phyloP scores from a whole-genome alignment of 306 rosid species.

The Gleditsia sinensis region DNA sequence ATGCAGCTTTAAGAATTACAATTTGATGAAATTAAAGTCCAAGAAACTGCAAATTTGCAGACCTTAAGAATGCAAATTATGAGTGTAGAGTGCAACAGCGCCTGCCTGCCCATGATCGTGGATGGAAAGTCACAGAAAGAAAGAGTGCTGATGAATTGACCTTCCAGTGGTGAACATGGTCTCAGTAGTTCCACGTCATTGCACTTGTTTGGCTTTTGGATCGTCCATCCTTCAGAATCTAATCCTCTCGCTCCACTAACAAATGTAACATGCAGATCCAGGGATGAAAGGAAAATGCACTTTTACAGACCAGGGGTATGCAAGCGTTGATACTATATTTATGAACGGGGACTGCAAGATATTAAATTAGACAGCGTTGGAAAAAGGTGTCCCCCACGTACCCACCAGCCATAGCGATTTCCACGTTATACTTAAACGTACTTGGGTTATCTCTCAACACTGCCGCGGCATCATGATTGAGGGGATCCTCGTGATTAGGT shows the following conservation, averaged over 20 bases:
- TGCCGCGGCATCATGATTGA: slow-evolving; percentile 91
- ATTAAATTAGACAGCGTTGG: slow-evolving; percentile 55
- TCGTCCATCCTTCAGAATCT: slow-evolving; percentile 34
- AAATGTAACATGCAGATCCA: slow-evolving; percentile 28
- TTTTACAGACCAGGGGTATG: slow-evolving; percentile 49
- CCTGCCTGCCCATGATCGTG: neutral
- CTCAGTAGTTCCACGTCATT: slow-evolving; percentile 27
- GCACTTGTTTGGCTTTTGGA: slow-evolving; percentile 42
- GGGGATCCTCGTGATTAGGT: slow-evolving; percentile 92
- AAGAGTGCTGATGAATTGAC: slow-evolving; percentile 1
- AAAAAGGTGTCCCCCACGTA: slow-evolving; percentile 82
- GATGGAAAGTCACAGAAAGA: neutral
- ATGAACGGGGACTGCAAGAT: slow-evolving; percentile 35
- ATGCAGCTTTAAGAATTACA: neutral
- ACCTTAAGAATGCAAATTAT: neutral
- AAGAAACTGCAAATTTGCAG: neutral
- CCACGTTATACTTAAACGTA: slow-evolving; percentile 79
- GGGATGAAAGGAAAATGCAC: slow-evolving; percentile 39
- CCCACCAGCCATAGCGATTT: slow-evolving; percentile 97
- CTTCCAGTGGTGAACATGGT: slow-evolving; percentile 31
- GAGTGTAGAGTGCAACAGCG: neutral
- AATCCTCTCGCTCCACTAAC: slow-evolving; percentile 40
- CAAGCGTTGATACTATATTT: slow-evolving; percentile 38
- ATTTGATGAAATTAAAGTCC: neutral
- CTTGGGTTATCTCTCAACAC: slow-evolving; percentile 83